Percentiles rank a stretch among this genome's conserved stretches.
Conservation (phyloP, 495 filamentous ascomycete genomes). For the Acidiella bohemica region DNA sequence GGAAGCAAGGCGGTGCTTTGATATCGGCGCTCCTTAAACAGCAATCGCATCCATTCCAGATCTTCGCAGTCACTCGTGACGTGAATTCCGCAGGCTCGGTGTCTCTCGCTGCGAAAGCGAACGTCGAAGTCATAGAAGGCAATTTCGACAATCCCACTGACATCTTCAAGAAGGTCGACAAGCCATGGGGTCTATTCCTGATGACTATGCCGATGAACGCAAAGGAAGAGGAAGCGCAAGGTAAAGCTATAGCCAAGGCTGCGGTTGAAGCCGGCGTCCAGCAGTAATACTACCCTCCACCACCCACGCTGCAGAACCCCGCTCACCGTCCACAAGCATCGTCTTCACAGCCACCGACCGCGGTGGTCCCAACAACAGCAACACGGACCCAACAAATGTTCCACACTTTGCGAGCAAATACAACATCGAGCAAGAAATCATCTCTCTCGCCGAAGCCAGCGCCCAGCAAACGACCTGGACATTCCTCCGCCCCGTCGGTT, state of each 20-base stretch:
- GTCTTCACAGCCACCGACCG: constrained; percentile 20
- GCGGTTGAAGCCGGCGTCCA: constrained; percentile 15
- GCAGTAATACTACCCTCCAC: not conserved
- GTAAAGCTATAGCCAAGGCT: constrained; percentile 16
- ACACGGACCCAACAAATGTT: constrained; percentile 14
- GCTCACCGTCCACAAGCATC: constrained; percentile 3
- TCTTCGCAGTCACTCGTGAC: constrained; percentile 30
- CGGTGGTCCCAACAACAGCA: constrained; percentile 12
- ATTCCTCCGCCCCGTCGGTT: constrained; percentile 31
- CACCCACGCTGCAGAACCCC: not conserved
- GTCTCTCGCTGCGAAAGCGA: constrained; percentile 12
- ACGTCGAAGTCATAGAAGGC: constrained; percentile 27
- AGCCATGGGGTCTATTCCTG: constrained; percentile 28
- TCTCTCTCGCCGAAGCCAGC: not conserved
- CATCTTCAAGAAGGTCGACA: constrained; percentile 24
- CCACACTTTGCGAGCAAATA: constrained; percentile 19
- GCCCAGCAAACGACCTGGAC: constrained; percentile 15
- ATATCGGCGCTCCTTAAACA: constrained; percentile 25
- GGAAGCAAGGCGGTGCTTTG: constrained; percentile 30
- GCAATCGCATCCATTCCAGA: constrained; percentile 17
- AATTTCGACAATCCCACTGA: constrained; percentile 21
- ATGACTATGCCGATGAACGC: constrained; percentile 17
- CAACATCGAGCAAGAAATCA: constrained; percentile 16
- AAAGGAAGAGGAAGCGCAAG: constrained; percentile 12
- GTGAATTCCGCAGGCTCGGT: constrained; percentile 15